phyloP scores from a whole-genome alignment of 768 basidiomycete species.

The Termitomyces sp. region DNA sequence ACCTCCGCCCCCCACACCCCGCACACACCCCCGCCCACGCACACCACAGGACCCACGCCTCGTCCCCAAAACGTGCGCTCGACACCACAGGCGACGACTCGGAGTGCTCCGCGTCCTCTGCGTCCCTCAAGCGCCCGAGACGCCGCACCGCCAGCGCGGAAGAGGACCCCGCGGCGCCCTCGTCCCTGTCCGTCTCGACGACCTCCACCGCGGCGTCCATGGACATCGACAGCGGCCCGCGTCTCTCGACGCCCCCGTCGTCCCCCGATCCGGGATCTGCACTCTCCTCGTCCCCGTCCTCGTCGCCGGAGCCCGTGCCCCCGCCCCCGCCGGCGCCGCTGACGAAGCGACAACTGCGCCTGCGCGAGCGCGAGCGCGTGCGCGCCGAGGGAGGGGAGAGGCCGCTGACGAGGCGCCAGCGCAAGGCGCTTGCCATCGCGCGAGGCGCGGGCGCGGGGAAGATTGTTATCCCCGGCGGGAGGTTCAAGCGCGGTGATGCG shows the following conservation, averaged over 20 bases:
- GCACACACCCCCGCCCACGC: not conserved
- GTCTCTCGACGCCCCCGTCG: not conserved
- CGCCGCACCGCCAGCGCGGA: not conserved
- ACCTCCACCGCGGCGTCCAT: too few relatives aligned
- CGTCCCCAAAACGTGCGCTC: conserved; percentile 23
- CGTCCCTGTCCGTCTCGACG: not conserved
- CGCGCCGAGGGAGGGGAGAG: conserved; percentile 18
- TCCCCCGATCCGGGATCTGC: not conserved
- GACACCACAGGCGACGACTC: conserved; percentile 22
- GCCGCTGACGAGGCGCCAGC: conserved; percentile 58
- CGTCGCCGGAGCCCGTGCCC: not conserved
- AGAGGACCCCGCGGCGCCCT: not conserved
- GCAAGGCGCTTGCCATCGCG: conserved; percentile 48
- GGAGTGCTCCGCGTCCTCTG: conserved; percentile 11
- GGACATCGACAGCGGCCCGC: too few relatives aligned
- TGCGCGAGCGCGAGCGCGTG: not conserved
- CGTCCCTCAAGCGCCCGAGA: conserved; percentile 1
- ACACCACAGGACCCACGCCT: not conserved
- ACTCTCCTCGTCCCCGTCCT: not conserved
- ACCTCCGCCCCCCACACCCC: too few relatives aligned
- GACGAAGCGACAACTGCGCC: not conserved
- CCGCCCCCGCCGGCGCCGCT: too few relatives aligned
- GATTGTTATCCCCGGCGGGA: conserved; percentile 65
- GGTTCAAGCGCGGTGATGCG: conserved; percentile 23
- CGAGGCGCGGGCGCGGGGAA: conserved; percentile 41